A percentile compares a stretch with the other conserved stretches of the same genome.
Evolutionary conservation across 2,329 filamentous ascomycete genomes (phyloP).

Genomic region (Aspergillus pseudonomiae): DNA sequence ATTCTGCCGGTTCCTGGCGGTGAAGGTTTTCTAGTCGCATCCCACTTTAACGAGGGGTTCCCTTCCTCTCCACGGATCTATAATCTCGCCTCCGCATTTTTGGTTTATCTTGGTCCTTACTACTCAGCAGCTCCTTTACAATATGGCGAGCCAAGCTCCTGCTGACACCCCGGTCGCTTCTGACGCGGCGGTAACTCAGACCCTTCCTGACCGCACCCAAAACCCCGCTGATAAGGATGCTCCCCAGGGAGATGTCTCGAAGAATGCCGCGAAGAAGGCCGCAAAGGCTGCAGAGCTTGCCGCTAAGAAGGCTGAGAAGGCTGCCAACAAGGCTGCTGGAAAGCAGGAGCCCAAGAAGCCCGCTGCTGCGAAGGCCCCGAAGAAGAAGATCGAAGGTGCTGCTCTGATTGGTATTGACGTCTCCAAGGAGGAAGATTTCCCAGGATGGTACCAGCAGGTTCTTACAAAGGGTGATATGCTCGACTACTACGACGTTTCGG

Average conservation of each 20-base stretch:
- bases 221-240: conserved; percentile 41
- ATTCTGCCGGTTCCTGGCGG: conserved; percentile 47
- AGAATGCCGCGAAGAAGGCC: conserved; percentile 32
- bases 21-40: conserved; percentile 39
- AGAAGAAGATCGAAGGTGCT: conserved; percentile 62
- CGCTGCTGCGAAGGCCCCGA: conserved; percentile 42
- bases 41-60: conserved; percentile 42
- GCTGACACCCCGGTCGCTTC: conserved; percentile 29
- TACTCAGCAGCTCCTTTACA: conserved; percentile 20
- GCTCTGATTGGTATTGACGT: conserved; percentile 84
- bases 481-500: conserved; percentile 97
- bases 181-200: conserved; percentile 32
- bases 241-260: conserved; percentile 38
- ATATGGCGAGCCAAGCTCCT: conserved; percentile 38
- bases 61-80: conserved; percentile 3
- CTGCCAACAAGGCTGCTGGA: conserved; percentile 46
- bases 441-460: conserved; percentile 96
- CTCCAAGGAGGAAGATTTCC: conserved; percentile 82
- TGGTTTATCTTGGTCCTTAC: conserved; percentile 23
- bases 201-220: conserved; percentile 44
- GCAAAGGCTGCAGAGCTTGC: conserved; percentile 33
- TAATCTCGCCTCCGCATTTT: conserved; percentile 15
- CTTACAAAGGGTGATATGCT: conserved; percentile 97
- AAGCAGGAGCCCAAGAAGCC: conserved; percentile 51
- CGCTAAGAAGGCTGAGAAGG: conserved; percentile 55